Percentiles rank a stretch among this genome's conserved stretches.
phyloP scores from a whole-genome alignment of 495 filamentous ascomycete species.

The Annulohypoxylon moriforme region DNA sequence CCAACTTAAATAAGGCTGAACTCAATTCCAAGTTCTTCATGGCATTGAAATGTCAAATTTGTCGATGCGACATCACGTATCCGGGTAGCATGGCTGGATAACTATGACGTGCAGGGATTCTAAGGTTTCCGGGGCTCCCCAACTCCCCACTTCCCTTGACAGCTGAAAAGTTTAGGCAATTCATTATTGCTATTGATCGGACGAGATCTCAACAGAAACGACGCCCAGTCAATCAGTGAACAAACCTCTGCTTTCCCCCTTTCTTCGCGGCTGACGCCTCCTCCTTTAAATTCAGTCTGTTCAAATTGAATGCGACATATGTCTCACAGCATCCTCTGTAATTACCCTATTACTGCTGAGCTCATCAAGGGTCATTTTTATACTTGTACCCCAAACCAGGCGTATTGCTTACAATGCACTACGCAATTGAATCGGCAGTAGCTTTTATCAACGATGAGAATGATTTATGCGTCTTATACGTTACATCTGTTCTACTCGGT shows the following conservation, averaged over 20 bases:
- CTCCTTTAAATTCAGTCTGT: neutral
- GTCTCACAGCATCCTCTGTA: neutral
- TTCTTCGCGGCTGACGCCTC: neutral
- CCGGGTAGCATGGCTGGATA: constrained; percentile 12
- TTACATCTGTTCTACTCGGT: constrained; percentile 1
- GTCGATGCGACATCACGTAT: constrained; percentile 19
- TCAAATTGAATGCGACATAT: neutral
- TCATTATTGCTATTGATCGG: constrained; percentile 8
- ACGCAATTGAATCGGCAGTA: neutral
- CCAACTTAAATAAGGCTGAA: constrained; percentile 33
- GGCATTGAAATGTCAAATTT: neutral
- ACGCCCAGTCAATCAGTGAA: neutral
- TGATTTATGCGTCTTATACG: neutral
- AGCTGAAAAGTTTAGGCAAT: constrained; percentile 9
- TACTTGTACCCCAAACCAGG: neutral
- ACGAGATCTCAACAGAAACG: constrained; percentile 14
- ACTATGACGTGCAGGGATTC: constrained; percentile 24
- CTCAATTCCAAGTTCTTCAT: constrained; percentile 16
- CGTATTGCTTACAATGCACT: neutral
- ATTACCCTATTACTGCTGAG: neutral
- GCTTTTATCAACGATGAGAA: neutral
- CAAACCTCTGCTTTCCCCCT: neutral
- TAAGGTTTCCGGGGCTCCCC: constrained; percentile 19
- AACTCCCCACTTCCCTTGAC: constrained; percentile 4
- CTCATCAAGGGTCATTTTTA: neutral